Evolutionary conservation across 805 yeast genomes (phyloP).

Genomic region (Wickerhamiella spandovensis): DNA sequence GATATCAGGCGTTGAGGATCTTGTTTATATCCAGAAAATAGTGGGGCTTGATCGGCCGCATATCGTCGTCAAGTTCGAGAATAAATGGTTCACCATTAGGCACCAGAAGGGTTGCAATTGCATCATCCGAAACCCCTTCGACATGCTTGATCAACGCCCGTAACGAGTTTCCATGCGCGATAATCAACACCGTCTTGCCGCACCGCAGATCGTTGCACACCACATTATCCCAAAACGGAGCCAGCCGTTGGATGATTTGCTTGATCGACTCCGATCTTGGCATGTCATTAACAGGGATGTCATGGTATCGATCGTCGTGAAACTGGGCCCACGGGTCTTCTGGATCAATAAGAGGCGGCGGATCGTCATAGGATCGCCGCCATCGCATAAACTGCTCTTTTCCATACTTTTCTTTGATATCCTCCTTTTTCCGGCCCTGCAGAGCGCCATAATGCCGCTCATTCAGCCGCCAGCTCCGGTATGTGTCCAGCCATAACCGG

Average conservation of each 20-base stretch:
- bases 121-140: constrained; percentile 81
- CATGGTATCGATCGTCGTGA: constrained; percentile 72
- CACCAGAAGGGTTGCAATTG: constrained; percentile 83
- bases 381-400: constrained; percentile 83
- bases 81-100: constrained; percentile 98
- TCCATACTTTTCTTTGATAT: constrained; percentile 72
- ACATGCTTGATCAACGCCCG: constrained; percentile 91
- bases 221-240: constrained; percentile 91
- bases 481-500: constrained; percentile 77
- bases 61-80: constrained; percentile 73
- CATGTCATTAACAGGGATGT: constrained; percentile 67
- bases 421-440: constrained; percentile 97
- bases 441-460: constrained; percentile 98
- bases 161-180: constrained; percentile 97
- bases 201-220: constrained; percentile 67
- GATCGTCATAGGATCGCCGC: constrained; percentile 94
- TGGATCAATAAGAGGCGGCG: constrained; percentile 81
- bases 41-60: constrained; percentile 66
- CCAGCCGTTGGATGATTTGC: constrained; percentile 85
- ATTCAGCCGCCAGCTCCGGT: constrained; percentile 93
- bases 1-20: neutral
- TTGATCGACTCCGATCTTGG: constrained; percentile 92
- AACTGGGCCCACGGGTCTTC: constrained; percentile 71
- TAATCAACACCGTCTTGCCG: constrained; percentile 79
- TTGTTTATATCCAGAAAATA: neutral